These are phyloP conservation scores for Phytophthora crassamura DNA, from an alignment of 352 stramenopile species.

Conservation along the genomic window DNA sequence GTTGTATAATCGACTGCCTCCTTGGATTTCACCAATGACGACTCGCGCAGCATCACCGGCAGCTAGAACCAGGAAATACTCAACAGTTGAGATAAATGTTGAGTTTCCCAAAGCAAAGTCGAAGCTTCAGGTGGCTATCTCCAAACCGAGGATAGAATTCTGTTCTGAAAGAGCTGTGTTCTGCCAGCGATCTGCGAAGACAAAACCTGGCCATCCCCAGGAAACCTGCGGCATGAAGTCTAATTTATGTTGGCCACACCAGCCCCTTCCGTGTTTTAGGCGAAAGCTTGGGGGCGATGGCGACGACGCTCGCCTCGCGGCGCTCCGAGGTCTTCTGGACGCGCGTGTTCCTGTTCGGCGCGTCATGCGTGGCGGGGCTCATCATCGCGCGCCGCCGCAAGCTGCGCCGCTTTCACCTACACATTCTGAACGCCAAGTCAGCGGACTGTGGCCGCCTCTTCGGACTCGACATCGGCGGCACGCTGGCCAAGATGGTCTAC, in stretches of 20 bases:
- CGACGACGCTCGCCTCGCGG: constrained; percentile 11
- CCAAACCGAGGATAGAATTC: too few relatives aligned
- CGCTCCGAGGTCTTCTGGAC: constrained; percentile 68
- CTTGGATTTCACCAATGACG: too few relatives aligned
- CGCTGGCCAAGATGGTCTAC: constrained; percentile 94
- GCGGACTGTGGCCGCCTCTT: constrained; percentile 82
- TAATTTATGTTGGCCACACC: neutral
- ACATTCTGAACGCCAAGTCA: constrained; percentile 72
- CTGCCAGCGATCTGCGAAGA: too few relatives aligned
- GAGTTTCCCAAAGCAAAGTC: too few relatives aligned
- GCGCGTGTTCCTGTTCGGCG: constrained; percentile 74
- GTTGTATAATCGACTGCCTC: too few relatives aligned
- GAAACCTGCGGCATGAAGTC: too few relatives aligned
- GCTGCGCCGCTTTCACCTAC: constrained; percentile 71
- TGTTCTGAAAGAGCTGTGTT: too few relatives aligned
- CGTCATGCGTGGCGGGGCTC: constrained; percentile 70
- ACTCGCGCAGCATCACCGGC: too few relatives aligned
- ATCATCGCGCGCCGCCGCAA: constrained; percentile 74
- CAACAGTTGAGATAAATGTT: too few relatives aligned
- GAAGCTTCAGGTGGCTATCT: too few relatives aligned
- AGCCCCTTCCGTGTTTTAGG: neutral
- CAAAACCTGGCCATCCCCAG: too few relatives aligned
- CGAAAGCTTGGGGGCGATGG: neutral
- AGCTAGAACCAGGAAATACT: too few relatives aligned
- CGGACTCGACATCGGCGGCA: constrained; percentile 94